A percentile compares a stretch with the other conserved stretches of the same genome.
Conservation (phyloP, 495 filamentous ascomycete genomes). For the Cairneyella variabilis region DNA sequence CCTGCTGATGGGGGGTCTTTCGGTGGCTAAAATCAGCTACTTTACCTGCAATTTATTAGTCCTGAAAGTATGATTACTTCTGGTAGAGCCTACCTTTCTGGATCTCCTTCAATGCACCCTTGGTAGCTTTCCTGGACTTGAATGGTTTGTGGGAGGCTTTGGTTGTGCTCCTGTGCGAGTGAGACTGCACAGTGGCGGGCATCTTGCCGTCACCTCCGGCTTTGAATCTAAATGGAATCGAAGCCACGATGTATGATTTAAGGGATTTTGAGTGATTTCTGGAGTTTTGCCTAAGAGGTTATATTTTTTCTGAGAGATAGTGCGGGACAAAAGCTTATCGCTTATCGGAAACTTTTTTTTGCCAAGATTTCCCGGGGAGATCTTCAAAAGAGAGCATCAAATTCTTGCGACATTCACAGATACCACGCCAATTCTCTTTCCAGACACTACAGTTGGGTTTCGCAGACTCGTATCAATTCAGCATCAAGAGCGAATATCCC, state of each 20-base stretch:
- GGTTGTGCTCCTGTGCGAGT: slow-evolving; percentile 89
- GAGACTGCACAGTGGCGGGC: slow-evolving; percentile 53
- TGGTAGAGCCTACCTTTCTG: slow-evolving; percentile 65
- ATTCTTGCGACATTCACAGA: too few species aligned
- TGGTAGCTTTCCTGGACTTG: slow-evolving; percentile 87
- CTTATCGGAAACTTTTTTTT: slow-evolving; percentile 14
- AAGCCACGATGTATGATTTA: slow-evolving; percentile 28
- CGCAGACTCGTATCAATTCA: neutral
- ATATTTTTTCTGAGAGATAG: too few species aligned
- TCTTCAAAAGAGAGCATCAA: too few species aligned
- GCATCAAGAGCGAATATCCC: too few species aligned
- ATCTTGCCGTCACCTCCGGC: slow-evolving; percentile 66
- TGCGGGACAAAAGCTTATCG: too few species aligned
- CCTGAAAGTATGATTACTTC: neutral
- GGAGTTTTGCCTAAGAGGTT: too few species aligned
- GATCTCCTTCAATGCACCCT: slow-evolving; percentile 74
- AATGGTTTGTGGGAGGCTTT: slow-evolving; percentile 82
- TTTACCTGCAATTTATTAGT: slow-evolving; percentile 47
- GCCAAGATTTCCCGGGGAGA: too few species aligned
- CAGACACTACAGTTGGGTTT: neutral
- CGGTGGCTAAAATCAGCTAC: slow-evolving; percentile 58
- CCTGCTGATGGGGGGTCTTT: slow-evolving; percentile 89
- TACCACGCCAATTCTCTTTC: too few species aligned
- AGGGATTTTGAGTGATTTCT: neutral
- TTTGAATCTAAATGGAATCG: slow-evolving; percentile 86